Percentiles rank a stretch among this genome's conserved stretches.
phyloP scores from a whole-genome alignment of 2,329 filamentous ascomycete genomes.

The Alternaria sp. region DNA sequence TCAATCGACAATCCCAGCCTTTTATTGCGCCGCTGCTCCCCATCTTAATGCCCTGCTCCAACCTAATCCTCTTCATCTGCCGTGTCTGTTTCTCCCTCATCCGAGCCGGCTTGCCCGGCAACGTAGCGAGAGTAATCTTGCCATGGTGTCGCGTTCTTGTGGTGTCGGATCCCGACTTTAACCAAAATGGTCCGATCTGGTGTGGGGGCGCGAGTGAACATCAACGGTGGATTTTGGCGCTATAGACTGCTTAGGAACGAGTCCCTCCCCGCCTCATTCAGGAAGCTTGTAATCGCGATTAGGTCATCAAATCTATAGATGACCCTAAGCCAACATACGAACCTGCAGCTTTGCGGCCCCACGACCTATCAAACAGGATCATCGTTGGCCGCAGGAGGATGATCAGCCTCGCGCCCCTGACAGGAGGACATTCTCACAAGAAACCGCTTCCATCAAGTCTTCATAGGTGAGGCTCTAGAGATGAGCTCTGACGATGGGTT shows the following conservation, averaged over 20 bases:
- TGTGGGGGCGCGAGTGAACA: conserved; percentile 2
- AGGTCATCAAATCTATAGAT: background rate
- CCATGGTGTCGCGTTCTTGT: background rate
- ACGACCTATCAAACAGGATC: background rate
- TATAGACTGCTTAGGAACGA: background rate
- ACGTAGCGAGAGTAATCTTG: background rate
- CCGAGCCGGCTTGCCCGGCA: background rate
- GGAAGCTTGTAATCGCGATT: background rate
- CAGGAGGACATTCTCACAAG: background rate
- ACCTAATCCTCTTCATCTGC: background rate
- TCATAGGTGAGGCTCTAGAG: background rate
- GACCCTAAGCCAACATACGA: background rate
- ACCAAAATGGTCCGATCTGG: conserved; percentile 6
- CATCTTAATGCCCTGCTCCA: background rate
- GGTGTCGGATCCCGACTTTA: conserved; percentile 5
- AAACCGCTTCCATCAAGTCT: background rate
- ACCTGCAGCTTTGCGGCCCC: background rate
- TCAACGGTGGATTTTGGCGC: conserved; percentile 6
- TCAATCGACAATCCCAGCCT: background rate
- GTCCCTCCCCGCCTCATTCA: background rate
- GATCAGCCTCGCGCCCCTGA: background rate
- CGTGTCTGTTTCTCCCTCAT: background rate
- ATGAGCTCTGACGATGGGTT: background rate
- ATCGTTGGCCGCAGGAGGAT: background rate
- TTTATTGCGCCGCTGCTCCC: conserved; percentile 1